A percentile compares a stretch with the other conserved stretches of the same genome.
Evolutionary conservation across 768 basidiomycete genomes (phyloP).

Genomic region (Lyophyllum shimeji): DNA sequence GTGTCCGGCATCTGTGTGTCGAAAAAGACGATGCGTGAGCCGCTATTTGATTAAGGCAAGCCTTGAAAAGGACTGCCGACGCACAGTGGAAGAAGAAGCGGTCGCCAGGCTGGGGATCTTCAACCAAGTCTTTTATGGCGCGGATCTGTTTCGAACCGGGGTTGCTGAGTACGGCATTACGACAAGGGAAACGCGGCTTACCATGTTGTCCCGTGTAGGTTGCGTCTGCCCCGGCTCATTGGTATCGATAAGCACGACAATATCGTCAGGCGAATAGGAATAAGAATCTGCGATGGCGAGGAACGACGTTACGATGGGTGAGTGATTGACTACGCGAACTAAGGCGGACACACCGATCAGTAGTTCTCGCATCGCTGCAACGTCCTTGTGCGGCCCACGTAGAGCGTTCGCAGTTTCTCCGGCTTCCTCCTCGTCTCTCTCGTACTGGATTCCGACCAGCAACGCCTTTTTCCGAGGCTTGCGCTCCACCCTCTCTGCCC

Average conservation of each 20-base stretch:
- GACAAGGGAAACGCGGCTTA: slow-evolving; percentile 21
- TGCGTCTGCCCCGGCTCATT: slow-evolving; percentile 24
- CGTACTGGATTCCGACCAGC: slow-evolving; percentile 36
- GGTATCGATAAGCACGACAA: slow-evolving; percentile 46
- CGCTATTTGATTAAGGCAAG: not conserved
- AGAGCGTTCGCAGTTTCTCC: slow-evolving; percentile 17
- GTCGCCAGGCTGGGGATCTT: slow-evolving; percentile 44
- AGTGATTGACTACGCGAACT: not conserved
- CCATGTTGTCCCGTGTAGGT: slow-evolving; percentile 47
- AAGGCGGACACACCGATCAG: slow-evolving; percentile 31
- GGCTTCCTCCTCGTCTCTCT: slow-evolving; percentile 13
- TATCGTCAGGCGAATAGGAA: slow-evolving; percentile 35
- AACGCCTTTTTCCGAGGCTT: slow-evolving; percentile 29
- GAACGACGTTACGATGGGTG: not conserved
- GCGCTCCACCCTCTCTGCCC: slow-evolving; percentile 4
- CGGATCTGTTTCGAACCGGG: slow-evolving; percentile 27
- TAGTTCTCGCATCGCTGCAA: slow-evolving; percentile 29
- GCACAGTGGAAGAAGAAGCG: slow-evolving; percentile 59
- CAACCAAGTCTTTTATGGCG: slow-evolving; percentile 44
- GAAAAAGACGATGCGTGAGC: not conserved
- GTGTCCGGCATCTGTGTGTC: slow-evolving; percentile 47
- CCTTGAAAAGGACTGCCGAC: slow-evolving; percentile 8
- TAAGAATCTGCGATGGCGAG: slow-evolving; percentile 28
- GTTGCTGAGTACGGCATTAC: not conserved
- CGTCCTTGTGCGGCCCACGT: slow-evolving; percentile 39